Evolutionary conservation across 768 basidiomycete species (phyloP).

Genomic region (Naganishia antarctica): DNA sequence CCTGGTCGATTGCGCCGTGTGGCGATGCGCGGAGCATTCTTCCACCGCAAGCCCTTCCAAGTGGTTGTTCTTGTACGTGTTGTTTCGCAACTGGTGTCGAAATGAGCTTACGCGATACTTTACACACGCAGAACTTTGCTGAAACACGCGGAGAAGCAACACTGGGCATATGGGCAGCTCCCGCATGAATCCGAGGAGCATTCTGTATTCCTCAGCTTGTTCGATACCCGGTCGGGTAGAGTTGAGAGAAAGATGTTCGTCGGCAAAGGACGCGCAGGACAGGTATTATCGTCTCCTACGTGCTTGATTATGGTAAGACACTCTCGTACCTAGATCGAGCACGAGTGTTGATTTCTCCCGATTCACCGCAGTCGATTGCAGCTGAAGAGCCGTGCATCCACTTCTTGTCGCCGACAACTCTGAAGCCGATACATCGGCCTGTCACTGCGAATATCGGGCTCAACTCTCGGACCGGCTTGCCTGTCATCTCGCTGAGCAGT

Average conservation of each 20-base stretch:
- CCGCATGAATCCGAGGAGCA: neutral
- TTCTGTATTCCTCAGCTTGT: slow-evolving; percentile 5
- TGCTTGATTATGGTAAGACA: neutral
- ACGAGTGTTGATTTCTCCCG: neutral
- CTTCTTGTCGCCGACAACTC: slow-evolving; percentile 5
- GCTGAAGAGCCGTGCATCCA: slow-evolving; percentile 5
- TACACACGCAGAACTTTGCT: neutral
- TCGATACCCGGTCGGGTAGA: neutral
- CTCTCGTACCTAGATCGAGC: neutral
- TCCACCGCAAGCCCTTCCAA: neutral
- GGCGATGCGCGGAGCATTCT: neutral
- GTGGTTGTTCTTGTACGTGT: slow-evolving; percentile 10
- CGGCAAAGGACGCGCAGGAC: slow-evolving; percentile 2
- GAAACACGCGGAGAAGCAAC: neutral
- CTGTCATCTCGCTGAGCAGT: slow-evolving; percentile 16
- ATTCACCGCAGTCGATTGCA: slow-evolving; percentile 1
- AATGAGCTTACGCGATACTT: neutral
- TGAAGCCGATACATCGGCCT: neutral
- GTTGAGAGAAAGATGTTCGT: slow-evolving; percentile 7
- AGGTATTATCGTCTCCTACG: neutral
- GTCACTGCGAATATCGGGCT: slow-evolving; percentile 20
- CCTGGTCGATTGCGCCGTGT: slow-evolving; percentile 1
- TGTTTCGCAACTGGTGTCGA: neutral
- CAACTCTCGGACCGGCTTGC: slow-evolving; percentile 24
- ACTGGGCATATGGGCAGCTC: neutral